Base-by-base conservation (phyloP, 1,284 basidiomycete species). In the Cutaneotrichosporon spelunceum region DNA sequence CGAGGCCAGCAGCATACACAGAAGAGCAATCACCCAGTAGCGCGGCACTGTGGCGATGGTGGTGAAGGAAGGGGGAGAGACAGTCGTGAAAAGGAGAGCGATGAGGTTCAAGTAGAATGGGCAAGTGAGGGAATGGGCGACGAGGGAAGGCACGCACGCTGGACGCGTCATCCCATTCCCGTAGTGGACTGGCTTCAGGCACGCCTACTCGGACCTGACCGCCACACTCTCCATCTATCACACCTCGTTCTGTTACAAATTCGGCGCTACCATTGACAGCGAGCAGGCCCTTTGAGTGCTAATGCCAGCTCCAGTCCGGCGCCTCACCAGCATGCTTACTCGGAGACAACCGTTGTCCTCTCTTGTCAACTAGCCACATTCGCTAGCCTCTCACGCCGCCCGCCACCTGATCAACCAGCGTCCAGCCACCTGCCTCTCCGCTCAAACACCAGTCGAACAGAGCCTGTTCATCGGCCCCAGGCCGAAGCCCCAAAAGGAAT, bases 1-100 rank as follows among this genome's bases (percentile, higher is more conserved):
- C 16, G 24, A 8, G 23, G 52, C 52, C 23, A 53, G 21, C 34
- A 53, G 50, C 50, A 52, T 52, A 34, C 50, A 52, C 50, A 52
- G 34, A 21, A 52, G 50, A 34, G n/a, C 50, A 5, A n/a, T 13
- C 29, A 21, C 29, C 30, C 21, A 52, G 9, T 47, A 47, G 45
- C 45, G 45, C 23, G 10, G 45, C 45, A 47, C 23, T 4, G 45
- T 26, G 45, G 24, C 6, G 45, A 16, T 24, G 4, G 23, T 26
- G 45, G 8, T 26, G 23, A 13, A 24, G 10, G 23, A 47, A 10
- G 7, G 4, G 4, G 14, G 23, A 24, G 19, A 19, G 23, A 24
- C 10, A 26, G 23, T 23, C 23, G 13, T 47, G 19, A 42, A 5
- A 19, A 42, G 19, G 4, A 42, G 7, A 42, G 19, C 39, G 8